Conservation (phyloP, 2,329 filamentous ascomycete genomes). For the Aspergillus alliaceus region DNA sequence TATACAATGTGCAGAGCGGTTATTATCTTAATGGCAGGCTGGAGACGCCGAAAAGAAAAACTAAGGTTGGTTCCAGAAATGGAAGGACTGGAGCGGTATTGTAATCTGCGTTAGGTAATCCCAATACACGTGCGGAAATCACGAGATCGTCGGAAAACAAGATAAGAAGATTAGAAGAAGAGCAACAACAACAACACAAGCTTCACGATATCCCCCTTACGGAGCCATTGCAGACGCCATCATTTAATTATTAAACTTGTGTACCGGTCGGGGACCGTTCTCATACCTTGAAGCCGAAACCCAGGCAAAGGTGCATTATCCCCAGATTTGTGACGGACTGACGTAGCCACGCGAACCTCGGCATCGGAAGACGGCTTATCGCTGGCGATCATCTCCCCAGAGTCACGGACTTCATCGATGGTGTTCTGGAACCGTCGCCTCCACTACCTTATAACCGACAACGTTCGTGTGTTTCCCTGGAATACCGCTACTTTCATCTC, state of each 20-base stretch:
- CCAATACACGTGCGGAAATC: neutral
- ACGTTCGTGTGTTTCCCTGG: neutral
- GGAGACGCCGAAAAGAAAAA: neutral
- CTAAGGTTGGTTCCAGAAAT: neutral
- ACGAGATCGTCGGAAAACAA: neutral
- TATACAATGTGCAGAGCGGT: neutral
- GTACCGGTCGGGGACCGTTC: neutral
- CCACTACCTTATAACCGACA: conserved; percentile 15
- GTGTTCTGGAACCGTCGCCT: conserved; percentile 32
- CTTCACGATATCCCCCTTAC: no score
- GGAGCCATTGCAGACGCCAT: no score
- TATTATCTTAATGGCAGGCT: neutral
- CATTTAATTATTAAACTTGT: no score
- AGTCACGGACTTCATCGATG: conserved; percentile 25
- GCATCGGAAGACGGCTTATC: conserved; percentile 35
- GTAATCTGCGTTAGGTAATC: neutral
- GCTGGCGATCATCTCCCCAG: conserved; percentile 30
- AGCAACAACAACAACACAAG: neutral
- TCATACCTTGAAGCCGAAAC: neutral
- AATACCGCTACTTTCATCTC: neutral
- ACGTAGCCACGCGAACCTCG: conserved; percentile 33
- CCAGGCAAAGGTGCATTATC: neutral
- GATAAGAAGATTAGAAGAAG: neutral
- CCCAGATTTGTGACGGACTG: conserved; percentile 20
- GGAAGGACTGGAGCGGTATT: neutral